Conservation (phyloP, 345 rosid genomes). For the Arabidopsis arenosa region DNA sequence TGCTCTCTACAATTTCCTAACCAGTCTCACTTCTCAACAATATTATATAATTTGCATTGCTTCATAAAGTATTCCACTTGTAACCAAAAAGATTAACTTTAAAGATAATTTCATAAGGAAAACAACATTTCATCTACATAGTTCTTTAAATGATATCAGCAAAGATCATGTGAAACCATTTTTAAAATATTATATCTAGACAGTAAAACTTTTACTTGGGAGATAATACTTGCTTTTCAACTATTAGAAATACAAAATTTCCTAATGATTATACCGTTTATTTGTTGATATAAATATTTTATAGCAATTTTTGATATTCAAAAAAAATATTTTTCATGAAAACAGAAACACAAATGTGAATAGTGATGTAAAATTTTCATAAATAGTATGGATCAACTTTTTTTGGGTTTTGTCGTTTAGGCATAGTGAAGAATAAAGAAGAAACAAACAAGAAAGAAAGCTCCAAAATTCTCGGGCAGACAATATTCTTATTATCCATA, state of each 20-base stretch:
- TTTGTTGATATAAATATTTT: neutral
- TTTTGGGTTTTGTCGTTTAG: slow-evolving; percentile 18
- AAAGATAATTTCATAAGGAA: neutral
- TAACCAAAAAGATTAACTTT: slow-evolving; percentile 31
- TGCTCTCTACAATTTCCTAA: slow-evolving; percentile 24
- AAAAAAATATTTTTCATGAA: neutral
- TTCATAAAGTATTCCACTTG: slow-evolving; percentile 35
- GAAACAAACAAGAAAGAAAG: slow-evolving; percentile 41
- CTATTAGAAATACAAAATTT: neutral
- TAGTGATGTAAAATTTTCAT: neutral
- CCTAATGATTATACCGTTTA: neutral
- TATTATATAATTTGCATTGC: slow-evolving; percentile 14
- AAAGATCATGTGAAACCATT: slow-evolving; percentile 41
- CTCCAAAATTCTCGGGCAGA: slow-evolving; percentile 46
- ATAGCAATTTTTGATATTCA: too few species aligned
- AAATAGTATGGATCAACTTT: neutral
- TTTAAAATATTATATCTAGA: neutral
- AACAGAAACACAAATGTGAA: slow-evolving; percentile 18
- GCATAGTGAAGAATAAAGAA: slow-evolving; percentile 16
- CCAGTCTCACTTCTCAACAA: slow-evolving; percentile 27
- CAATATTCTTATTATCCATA: slow-evolving; percentile 47
- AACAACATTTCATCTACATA: slow-evolving; percentile 14
- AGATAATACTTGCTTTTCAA: neutral
- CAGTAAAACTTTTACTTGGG: neutral
- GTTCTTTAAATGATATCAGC: slow-evolving; percentile 29